Conservation (phyloP, 306 rosid species). For the Carpinus fangiana region DNA sequence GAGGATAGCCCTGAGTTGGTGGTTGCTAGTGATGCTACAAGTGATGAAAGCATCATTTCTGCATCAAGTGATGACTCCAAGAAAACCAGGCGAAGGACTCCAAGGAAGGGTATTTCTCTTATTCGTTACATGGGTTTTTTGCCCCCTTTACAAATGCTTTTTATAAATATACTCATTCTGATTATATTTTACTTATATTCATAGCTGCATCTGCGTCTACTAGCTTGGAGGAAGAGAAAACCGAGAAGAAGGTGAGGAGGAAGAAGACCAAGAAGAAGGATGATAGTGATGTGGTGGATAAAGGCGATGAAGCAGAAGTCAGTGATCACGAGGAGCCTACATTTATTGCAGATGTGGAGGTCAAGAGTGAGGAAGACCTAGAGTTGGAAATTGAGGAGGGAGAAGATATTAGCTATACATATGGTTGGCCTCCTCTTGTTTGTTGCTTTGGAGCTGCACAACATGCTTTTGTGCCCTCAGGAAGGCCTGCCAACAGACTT, state of each 20-base stretch:
- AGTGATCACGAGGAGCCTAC: slow-evolving; percentile 52
- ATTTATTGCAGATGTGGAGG: slow-evolving; percentile 45
- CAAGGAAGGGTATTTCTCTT: slow-evolving; percentile 53
- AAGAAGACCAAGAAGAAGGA: slow-evolving; percentile 53
- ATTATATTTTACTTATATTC: slow-evolving; percentile 29
- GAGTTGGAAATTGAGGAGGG: slow-evolving; percentile 58
- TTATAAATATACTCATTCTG: not conserved
- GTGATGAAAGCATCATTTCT: slow-evolving; percentile 42
- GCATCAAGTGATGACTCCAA: slow-evolving; percentile 45
- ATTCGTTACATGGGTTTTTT: slow-evolving; percentile 11
- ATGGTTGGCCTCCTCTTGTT: slow-evolving; percentile 97
- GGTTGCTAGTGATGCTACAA: slow-evolving; percentile 38
- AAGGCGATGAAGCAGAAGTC: slow-evolving; percentile 43
- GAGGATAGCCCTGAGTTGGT: slow-evolving; percentile 38
- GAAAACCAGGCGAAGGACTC: slow-evolving; percentile 50
- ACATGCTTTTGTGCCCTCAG: slow-evolving; percentile 88
- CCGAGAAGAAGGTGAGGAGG: slow-evolving; percentile 61
- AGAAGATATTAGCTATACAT: slow-evolving; percentile 74
- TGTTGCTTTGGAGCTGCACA: slow-evolving; percentile 97
- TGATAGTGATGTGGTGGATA: slow-evolving; percentile 35
- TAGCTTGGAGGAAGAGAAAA: slow-evolving; percentile 51
- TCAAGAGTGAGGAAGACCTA: slow-evolving; percentile 51
- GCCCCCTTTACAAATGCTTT: slow-evolving; percentile 12
- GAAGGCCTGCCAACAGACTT: slow-evolving; percentile 84
- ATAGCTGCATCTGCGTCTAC: slow-evolving; percentile 55